A percentile compares a stretch with the other conserved stretches of the same genome.
Conservation (phyloP, 2,329 filamentous ascomycete genomes). For the Coniochaeta hoffmannii region DNA sequence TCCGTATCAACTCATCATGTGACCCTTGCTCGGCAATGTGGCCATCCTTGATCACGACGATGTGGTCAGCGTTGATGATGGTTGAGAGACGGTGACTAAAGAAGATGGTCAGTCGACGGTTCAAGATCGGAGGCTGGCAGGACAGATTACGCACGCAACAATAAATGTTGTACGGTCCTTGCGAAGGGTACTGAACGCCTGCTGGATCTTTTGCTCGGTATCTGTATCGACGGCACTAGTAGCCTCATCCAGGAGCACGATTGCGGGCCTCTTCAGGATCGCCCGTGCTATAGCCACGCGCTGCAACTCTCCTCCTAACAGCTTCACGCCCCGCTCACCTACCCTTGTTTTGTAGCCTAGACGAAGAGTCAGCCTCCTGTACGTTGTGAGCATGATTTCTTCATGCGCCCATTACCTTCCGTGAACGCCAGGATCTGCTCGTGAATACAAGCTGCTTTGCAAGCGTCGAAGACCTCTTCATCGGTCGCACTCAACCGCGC, state of each 20-base stretch:
- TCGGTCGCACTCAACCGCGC: conserved; percentile 45
- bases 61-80: conserved; percentile 61
- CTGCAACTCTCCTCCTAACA: conserved; percentile 61
- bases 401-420: conserved; percentile 28
- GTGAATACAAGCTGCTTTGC: conserved; percentile 48
- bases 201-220: conserved; percentile 60
- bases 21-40: conserved; percentile 56
- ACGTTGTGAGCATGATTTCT: background rate
- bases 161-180: conserved; percentile 59
- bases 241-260: conserved; percentile 72
- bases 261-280: conserved; percentile 65
- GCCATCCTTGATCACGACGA: conserved; percentile 58
- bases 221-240: conserved; percentile 70
- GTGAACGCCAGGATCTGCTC: conserved; percentile 49
- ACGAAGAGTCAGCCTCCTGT: conserved; percentile 6
- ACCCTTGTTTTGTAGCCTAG: conserved; percentile 41
- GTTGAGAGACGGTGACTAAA: conserved; percentile 60
- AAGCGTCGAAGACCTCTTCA: conserved; percentile 47
- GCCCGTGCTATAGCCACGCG: conserved; percentile 63
- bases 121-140: background rate
- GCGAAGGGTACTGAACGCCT: conserved; percentile 50
- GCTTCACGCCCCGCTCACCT: conserved; percentile 46
- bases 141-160: conserved; percentile 47
- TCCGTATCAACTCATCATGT: conserved; percentile 49
- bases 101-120: background rate